Evolutionary conservation across 2,329 filamentous ascomycete species (phyloP).

Genomic region (Diatrype stigma): DNA sequence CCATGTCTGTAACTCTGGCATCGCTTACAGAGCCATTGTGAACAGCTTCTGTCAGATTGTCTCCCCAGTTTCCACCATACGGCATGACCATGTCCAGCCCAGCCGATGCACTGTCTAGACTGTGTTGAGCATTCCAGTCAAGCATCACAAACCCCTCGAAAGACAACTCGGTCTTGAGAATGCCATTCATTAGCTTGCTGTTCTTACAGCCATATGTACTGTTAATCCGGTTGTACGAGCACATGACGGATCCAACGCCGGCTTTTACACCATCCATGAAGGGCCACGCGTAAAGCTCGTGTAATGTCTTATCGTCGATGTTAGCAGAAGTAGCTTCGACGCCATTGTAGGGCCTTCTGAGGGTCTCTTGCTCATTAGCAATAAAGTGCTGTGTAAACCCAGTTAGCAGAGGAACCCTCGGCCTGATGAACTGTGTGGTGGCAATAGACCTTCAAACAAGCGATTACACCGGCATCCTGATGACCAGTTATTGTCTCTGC

Average conservation of each 20-base stretch:
- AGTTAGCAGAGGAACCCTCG: slow-evolving; percentile 4
- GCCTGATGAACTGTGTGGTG: neutral
- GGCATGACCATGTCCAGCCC: slow-evolving; percentile 71
- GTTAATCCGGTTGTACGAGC: slow-evolving; percentile 68
- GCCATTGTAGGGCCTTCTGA: slow-evolving; percentile 37
- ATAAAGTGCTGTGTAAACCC: slow-evolving; percentile 48
- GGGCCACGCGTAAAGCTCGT: slow-evolving; percentile 63
- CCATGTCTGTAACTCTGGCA: slow-evolving; percentile 74
- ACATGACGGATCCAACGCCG: slow-evolving; percentile 58
- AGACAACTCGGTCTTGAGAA: slow-evolving; percentile 59
- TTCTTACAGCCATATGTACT: slow-evolving; percentile 73
- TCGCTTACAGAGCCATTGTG: slow-evolving; percentile 70
- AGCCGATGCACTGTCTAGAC: slow-evolving; percentile 48
- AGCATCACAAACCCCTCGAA: slow-evolving; percentile 67
- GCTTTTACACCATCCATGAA: slow-evolving; percentile 59
- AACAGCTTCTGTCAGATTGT: slow-evolving; percentile 70
- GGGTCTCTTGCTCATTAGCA: slow-evolving; percentile 58
- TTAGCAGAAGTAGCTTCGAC: slow-evolving; percentile 56
- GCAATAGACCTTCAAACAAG: slow-evolving; percentile 57
- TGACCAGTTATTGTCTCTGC: slow-evolving; percentile 71
- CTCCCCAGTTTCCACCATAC: slow-evolving; percentile 51
- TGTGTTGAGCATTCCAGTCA: slow-evolving; percentile 67
- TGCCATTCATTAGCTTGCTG: slow-evolving; percentile 61
- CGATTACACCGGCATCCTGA: slow-evolving; percentile 74
- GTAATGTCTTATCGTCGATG: slow-evolving; percentile 60